Conservation (phyloP, 441 rosid species). For the Bocquillonia castaneifolia region DNA sequence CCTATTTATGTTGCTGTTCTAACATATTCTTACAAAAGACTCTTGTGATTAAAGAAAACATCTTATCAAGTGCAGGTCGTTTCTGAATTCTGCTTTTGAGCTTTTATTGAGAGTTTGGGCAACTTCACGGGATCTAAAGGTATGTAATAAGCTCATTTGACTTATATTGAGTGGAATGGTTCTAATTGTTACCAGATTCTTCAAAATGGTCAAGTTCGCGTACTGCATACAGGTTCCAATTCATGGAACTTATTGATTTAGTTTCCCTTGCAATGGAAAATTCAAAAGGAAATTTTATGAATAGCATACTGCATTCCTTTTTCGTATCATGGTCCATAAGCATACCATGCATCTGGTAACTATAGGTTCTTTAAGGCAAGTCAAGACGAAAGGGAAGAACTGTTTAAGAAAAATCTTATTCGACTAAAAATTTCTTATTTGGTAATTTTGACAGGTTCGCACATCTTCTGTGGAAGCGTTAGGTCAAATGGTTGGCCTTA, state of each 20-base stretch:
- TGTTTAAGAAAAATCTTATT: background rate
- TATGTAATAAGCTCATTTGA: conserved; percentile 23
- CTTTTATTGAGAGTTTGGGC: conserved; percentile 94
- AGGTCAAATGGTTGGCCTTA: conserved; percentile 96
- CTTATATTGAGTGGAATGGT: background rate
- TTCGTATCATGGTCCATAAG: too few species aligned
- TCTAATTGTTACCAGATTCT: too few species aligned
- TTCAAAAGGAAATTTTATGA: too few species aligned
- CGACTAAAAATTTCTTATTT: conserved; percentile 21
- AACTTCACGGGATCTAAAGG: conserved; percentile 88
- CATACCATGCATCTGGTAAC: too few species aligned
- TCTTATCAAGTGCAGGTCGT: conserved; percentile 61
- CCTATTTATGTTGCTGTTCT: conserved; percentile 26
- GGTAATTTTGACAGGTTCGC: conserved; percentile 57
- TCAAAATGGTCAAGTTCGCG: too few species aligned
- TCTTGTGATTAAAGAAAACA: conserved; percentile 22
- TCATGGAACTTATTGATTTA: too few species aligned
- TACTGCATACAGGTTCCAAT: too few species aligned
- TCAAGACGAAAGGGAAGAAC: background rate
- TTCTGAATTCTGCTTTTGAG: conserved; percentile 91
- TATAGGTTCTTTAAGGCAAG: too few species aligned
- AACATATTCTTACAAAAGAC: conserved; percentile 4
- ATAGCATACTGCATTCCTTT: too few species aligned
- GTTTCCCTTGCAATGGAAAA: too few species aligned
- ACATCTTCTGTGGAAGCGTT: conserved; percentile 88